Evolutionary conservation across 441 rosid genomes (phyloP), one percentile per base, ranked within the genome.

Genomic region (Biscutella laevigata): DNA sequence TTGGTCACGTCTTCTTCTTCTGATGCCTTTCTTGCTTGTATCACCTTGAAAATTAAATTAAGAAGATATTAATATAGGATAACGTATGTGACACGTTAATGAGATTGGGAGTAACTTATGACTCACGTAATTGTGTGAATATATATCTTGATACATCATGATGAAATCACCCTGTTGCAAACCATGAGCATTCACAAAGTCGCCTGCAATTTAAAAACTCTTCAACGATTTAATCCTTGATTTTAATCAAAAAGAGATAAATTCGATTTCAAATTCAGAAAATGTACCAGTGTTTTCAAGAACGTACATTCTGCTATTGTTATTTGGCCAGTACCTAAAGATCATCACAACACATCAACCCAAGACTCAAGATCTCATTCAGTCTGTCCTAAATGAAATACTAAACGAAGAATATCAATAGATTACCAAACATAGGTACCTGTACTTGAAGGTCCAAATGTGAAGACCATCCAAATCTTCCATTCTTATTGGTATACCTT

Each of bases 231-330:
- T n/a, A n/a, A n/a, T n/a, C n/a, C n/a, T n/a, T n/a, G n/a, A n/a
- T n/a, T n/a, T n/a, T n/a, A n/a, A n/a, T n/a, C n/a, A n/a, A n/a
- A n/a, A n/a, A n/a, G n/a, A n/a, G n/a, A n/a, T n/a, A n/a, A n/a
- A 40, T 35, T 45, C n/a, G 13, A 62, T 62, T 25, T 77, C n/a
- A n/a, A n/a, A n/a, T n/a, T n/a, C n/a, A n/a, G n/a, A n/a, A n/a
- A n/a, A n/a, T 22, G 2, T 22, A 92, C 99, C 99, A 2, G 97
- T 92, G 50, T 92, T 92, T 71, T 92, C 99, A 8, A 92, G 84
- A 30, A 92, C 97, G 35, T 92, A 86, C 97, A 92, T 92, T 36
- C 97, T 62, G 63, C 99, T 92, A 45, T 82, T 92, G 84, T 92
- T 92, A 52, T 88, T 86, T 15, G 99, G 99, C 97, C 99, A 88